Base-by-base conservation (phyloP, 441 rosid genomes). In the Kokia cookei region DNA sequence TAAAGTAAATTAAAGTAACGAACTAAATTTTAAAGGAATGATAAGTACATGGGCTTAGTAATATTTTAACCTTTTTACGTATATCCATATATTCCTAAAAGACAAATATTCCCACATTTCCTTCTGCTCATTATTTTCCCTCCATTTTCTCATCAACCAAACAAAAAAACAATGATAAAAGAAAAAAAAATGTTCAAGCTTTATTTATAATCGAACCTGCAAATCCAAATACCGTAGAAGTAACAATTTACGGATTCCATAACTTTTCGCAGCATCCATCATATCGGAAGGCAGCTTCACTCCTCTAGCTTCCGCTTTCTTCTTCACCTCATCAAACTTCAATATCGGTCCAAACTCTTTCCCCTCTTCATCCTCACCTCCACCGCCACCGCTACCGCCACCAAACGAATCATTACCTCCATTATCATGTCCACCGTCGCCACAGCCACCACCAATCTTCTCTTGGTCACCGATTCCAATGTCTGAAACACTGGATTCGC, bases 191-290 rank as follows among this genome's bases (percentile, higher is more conserved):
- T 4, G 64, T 51, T 29, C 5, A 35, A 53, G 73, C n/a, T 51
- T 53, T 53, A 32, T 5, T 69, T 57, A 58, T 53, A 53, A 59
- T 7, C 50, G 70, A 91, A 58, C 97, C 98, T 91, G 95, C 86
- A 91, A 81, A 74, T 92, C 94, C 70, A 92, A 79, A 77, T 87
- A 93, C 19, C 99, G 90, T 40, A 71, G 82, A 50, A 94, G 89
- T 35, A 93, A 86, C 71, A 87, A 68, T 75, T 91, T 80, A 13
- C 93, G 87, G 70, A 94, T 79, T 62, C 99, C 98, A 0, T 70
- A 74, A 14, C 80, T 80, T 74, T 82, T 89, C 5, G 97, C 96
- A 0, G 96, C 94, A n/a, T 87, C 90, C 76, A 91, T 29, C 97
- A 94, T 90, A 82, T 92, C 97, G 26, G 74, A 69, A 7, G 98